Conservation (phyloP, 306 rosid genomes). For the Senna siamea region DNA sequence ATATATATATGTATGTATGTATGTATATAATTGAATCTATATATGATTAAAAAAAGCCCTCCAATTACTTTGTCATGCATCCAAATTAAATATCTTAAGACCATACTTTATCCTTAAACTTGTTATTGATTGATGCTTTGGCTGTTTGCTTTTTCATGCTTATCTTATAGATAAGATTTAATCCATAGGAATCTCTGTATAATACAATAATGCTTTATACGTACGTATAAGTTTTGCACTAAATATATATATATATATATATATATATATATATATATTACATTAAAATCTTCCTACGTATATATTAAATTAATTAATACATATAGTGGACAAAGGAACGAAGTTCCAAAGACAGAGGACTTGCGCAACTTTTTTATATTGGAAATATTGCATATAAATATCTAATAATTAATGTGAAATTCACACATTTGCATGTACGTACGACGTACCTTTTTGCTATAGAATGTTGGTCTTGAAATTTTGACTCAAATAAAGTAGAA, state of each 20-base stretch:
- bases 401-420: background rate
- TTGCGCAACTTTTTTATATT: background rate
- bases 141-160: background rate
- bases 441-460: background rate
- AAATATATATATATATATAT: too few species aligned
- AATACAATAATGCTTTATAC: background rate
- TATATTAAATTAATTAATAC: too few species aligned
- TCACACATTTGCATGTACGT: background rate
- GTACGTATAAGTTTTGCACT: background rate
- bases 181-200: background rate
- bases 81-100: background rate
- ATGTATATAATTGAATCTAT: too few species aligned
- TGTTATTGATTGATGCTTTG: slow-evolving; percentile 9
- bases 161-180: slow-evolving; percentile 13
- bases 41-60: too few species aligned
- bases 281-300: too few species aligned
- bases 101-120: background rate
- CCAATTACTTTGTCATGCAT: background rate
- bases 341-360: background rate
- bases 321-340: background rate
- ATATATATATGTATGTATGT: too few species aligned
- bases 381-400: too few species aligned
- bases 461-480: background rate
- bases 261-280: background rate
- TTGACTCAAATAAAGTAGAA: background rate